Base-by-base conservation (phyloP, 164 flowering plant genomes). In the Chloranthus sessilifolius region DNA sequence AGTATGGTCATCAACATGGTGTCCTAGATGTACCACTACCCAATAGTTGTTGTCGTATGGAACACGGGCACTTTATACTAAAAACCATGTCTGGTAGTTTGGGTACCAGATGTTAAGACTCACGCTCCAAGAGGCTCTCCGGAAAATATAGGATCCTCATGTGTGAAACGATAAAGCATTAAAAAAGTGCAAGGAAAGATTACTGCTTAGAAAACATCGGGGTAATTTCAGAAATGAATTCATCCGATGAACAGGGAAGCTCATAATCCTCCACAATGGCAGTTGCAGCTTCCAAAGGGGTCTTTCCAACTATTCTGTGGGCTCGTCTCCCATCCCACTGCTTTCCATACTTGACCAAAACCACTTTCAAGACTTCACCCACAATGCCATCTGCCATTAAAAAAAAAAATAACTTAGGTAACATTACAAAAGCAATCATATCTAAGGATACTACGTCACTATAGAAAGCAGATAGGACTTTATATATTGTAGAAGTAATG, bases 311-410 rank as follows among this genome's bases (percentile, higher is more conserved):
- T 37, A 77, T 67, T 33, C 38, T 77, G 8, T 62, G 70, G 55
- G 79, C 72, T 67, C 47, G 74, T 67, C 74, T 86, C 11, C 74
- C 84, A 70, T 92, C 91, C 95, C 96, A 92, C 38, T 78, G 59
- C 62, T 82, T 88, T 16, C 87, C 95, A 72, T 79, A 74, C 74
- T 82, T 84, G 4, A 47, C 75, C 72, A 88, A 63, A 54, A 63
- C 66, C 42, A 28, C 68, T 61, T 59, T 83, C 55, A 88, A 63
- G 24, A 88, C 71, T 7, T 86, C 85, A 59, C 43, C 65, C 6
- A 84, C 87, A 43, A 88, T 47, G 43, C 79, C 95, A 75, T 88
- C 96, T 83, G 74, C 43, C 52, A 65, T 11, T 12, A 49, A 57
- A 44, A 14, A 36, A 44, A 27, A 34, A 23, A 15, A 34, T 37